Base-by-base conservation (phyloP, 73 alveolate species). In the Paramecium tetraurelia region DNA sequence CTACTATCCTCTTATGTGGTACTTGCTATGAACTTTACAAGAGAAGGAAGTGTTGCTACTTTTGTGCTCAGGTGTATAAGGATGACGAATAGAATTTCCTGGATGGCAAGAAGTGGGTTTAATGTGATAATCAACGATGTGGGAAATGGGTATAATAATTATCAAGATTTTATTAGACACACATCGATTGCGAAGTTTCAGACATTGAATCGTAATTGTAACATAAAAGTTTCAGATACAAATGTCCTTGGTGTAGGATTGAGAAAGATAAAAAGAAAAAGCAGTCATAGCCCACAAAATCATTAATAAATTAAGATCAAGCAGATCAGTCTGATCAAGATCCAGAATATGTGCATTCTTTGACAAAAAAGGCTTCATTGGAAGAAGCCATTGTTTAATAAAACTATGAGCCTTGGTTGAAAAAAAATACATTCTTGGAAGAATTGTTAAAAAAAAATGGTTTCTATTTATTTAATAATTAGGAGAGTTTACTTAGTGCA, bases 211-310 rank as follows among this genome's bases (percentile, higher is more conserved):
- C 33, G 9, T 48, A 80, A 46, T 24, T 80, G n/a, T 14, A 80
- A 41, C 31, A 80, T 80, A 80, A 80, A 63, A 80, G 90, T 18
- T 80, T 80, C 50, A 80, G 7, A 46, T 80, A 80, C n/a, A 80
- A 48, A 80, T 80, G 90, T 35, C 90, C 90, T 12, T 80, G 90
- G 90, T 80, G 90, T 46, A 21, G 90, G 38, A 80, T 80, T 3
- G 43, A 80, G 35, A 72, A 72, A 41, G 46, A 24, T 24, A 80
- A 46, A 80, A 44, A 46, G 90, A 80, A 44, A 22, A 44, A 80
- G 38, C 12, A 41, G 40, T 18, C 35, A 53, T 12, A 53, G 69
- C 69, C 5, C 5, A 18, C 69, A 53, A 53, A 53, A 53, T 53
- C 69, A 53, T 53, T 53, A 18, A 53, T 53, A 18, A 53, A 18